These are phyloP conservation scores for Agapanthus africanus DNA, from an alignment of 106 monocot genomes.

Conservation along the genomic window DNA sequence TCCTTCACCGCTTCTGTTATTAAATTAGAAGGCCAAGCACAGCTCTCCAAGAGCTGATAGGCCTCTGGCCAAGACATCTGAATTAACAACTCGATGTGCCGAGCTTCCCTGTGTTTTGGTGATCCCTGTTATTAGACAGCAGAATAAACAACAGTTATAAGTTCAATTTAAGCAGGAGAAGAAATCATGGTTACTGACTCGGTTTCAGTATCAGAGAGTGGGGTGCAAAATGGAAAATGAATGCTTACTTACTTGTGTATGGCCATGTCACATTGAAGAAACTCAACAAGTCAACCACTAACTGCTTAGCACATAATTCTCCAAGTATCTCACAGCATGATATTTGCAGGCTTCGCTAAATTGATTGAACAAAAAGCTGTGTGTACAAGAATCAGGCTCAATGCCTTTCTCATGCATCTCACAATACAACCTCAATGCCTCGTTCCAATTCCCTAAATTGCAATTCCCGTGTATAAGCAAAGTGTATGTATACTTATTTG, in stretches of 20 bases:
- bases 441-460: constrained; percentile 50
- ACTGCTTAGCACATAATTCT: constrained; percentile 44
- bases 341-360: constrained; percentile 34
- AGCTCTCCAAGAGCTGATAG: not conserved
- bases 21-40: not conserved
- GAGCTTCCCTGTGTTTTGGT: not conserved
- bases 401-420: constrained; percentile 70
- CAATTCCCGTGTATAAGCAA: constrained; percentile 67
- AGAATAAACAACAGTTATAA: too few relatives aligned
- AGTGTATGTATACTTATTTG: constrained; percentile 86
- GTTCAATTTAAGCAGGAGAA: not conserved
- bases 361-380: constrained; percentile 51
- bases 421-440: constrained; percentile 55
- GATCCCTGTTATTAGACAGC: not conserved
- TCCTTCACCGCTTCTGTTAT: not conserved
- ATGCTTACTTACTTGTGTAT: not conserved
- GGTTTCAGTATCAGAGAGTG: not conserved
- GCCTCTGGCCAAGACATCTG: not conserved
- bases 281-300: constrained; percentile 9
- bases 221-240: not conserved
- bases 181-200: not conserved
- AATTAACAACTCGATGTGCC: too few relatives aligned
- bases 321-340: constrained; percentile 31
- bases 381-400: constrained; percentile 53
- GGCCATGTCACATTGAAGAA: not conserved